phyloP scores from a whole-genome alignment of 2,329 filamentous ascomycete genomes.

The Cryphonectria radicalis region DNA sequence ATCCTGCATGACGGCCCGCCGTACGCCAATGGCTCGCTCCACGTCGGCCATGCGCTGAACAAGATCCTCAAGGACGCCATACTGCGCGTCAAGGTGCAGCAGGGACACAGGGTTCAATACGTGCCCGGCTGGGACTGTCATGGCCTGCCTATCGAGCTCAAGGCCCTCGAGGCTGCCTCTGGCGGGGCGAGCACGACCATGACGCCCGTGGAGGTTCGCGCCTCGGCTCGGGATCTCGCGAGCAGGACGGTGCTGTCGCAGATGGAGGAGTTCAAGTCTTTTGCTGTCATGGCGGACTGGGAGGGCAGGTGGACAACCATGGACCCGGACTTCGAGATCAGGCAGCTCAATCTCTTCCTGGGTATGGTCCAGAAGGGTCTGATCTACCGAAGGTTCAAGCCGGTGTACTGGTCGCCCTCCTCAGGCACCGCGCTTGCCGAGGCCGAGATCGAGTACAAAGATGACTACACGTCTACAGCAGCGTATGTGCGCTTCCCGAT shows the following conservation, averaged over 20 bases:
- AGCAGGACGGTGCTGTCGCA: constrained; percentile 71
- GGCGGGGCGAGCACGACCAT: constrained; percentile 40
- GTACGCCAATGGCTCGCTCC: constrained; percentile 91
- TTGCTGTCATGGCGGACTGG: constrained; percentile 84
- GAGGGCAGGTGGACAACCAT: constrained; percentile 77
- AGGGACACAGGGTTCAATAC: constrained; percentile 76
- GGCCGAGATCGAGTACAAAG: constrained; percentile 82
- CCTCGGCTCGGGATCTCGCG: constrained; percentile 68
- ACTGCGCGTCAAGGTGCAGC: constrained; percentile 76
- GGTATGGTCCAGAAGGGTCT: constrained; percentile 73
- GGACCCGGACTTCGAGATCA: constrained; percentile 74
- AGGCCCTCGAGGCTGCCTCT: constrained; percentile 71
- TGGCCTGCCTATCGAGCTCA: constrained; percentile 94
- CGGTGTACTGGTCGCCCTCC: constrained; percentile 85
- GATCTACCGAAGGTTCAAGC: constrained; percentile 79
- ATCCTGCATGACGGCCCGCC: constrained; percentile 93
- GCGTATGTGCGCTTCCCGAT: constrained; percentile 85
- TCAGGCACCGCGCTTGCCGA: constrained; percentile 80
- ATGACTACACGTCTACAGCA: constrained; percentile 71
- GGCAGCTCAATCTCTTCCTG: constrained; percentile 76
- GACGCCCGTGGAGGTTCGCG: constrained; percentile 63
- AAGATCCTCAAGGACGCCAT: constrained; percentile 97
- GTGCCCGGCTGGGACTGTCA: constrained; percentile 98
- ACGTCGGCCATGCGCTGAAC: constrained; percentile 93
- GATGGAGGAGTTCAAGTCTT: constrained; percentile 73